These are phyloP conservation scores for Metschnikowia proteae DNA, from an alignment of 805 yeast genomes.

Conservation along the genomic window DNA sequence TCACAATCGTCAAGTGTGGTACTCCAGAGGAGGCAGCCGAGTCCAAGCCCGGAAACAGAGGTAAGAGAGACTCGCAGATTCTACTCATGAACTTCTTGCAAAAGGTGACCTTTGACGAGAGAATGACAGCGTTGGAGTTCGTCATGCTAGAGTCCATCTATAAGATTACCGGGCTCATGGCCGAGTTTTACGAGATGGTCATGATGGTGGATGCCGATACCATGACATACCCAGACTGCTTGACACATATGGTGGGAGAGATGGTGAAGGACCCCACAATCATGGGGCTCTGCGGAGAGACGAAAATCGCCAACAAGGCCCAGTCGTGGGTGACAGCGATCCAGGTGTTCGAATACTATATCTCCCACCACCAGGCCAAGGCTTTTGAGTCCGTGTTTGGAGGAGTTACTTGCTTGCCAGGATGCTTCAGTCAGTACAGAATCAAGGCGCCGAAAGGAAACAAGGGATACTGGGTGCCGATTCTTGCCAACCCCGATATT, in stretches of 20 bases:
- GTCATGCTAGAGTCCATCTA: constrained; percentile 72
- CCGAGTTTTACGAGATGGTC: constrained; percentile 75
- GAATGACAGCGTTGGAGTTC: constrained; percentile 88
- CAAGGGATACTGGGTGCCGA: constrained; percentile 82
- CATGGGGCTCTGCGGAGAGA: constrained; percentile 95
- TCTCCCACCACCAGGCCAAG: constrained; percentile 91
- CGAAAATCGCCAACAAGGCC: constrained; percentile 79
- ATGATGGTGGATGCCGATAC: constrained; percentile 97
- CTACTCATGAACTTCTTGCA: constrained; percentile 88
- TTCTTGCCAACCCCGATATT: constrained; percentile 87
- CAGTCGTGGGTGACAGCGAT: constrained; percentile 89
- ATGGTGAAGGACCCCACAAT: constrained; percentile 81
- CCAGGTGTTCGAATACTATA: constrained; percentile 90
- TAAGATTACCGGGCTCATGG: constrained; percentile 80
- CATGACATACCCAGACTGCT: constrained; percentile 76
- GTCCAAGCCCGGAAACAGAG: constrained; percentile 83
- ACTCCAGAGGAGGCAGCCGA: constrained; percentile 71
- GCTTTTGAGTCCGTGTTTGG: constrained; percentile 95
- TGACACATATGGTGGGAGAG: constrained; percentile 87
- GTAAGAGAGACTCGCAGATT: constrained; percentile 92
- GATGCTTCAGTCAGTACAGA: constrained; percentile 90
- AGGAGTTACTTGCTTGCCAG: constrained; percentile 92
- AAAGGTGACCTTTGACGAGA: constrained; percentile 82
- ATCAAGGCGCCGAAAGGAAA: constrained; percentile 82
- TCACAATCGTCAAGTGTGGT: constrained; percentile 83